phyloP scores from a whole-genome alignment of 768 basidiomycete genomes.

The Coprinopsis sp. region DNA sequence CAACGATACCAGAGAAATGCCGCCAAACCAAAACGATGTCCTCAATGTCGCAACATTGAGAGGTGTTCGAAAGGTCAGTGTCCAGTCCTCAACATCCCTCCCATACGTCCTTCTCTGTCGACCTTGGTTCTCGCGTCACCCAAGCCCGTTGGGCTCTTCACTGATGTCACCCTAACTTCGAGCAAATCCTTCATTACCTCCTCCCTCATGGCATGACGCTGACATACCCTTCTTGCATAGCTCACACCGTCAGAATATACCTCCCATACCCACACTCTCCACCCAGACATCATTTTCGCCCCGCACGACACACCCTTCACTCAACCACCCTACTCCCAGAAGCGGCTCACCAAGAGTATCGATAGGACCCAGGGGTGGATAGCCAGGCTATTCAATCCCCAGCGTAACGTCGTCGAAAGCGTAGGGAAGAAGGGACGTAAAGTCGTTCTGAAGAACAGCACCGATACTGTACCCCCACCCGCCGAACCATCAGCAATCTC shows the following conservation, averaged over 20 bases:
- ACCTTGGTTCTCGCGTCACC: background rate
- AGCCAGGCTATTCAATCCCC: constrained; percentile 40
- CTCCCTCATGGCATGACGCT: background rate
- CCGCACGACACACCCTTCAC: constrained; percentile 69
- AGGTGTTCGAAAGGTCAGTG: constrained; percentile 64
- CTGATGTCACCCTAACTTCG: background rate
- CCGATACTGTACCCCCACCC: background rate
- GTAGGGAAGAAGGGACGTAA: background rate
- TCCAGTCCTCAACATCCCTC: background rate
- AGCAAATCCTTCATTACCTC: background rate
- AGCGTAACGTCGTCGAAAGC: constrained; percentile 5
- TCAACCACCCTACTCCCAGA: constrained; percentile 65
- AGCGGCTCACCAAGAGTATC: constrained; percentile 69
- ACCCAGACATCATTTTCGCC: constrained; percentile 69
- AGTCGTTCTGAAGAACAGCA: background rate
- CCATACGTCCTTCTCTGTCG: no score
- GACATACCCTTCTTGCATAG: constrained; percentile 35
- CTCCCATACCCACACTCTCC: constrained; percentile 43
- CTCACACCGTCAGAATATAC: constrained; percentile 54
- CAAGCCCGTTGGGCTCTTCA: background rate
- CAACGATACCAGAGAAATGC: constrained; percentile 59
- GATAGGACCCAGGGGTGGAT: constrained; percentile 69
- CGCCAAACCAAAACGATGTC: constrained; percentile 59
- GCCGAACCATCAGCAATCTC: background rate
- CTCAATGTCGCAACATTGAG: constrained; percentile 56